Evolutionary conservation across 352 stramenopile species (phyloP), one percentile per base, ranked within the genome.

Genomic region (Phytophthora fragariaefolia): DNA sequence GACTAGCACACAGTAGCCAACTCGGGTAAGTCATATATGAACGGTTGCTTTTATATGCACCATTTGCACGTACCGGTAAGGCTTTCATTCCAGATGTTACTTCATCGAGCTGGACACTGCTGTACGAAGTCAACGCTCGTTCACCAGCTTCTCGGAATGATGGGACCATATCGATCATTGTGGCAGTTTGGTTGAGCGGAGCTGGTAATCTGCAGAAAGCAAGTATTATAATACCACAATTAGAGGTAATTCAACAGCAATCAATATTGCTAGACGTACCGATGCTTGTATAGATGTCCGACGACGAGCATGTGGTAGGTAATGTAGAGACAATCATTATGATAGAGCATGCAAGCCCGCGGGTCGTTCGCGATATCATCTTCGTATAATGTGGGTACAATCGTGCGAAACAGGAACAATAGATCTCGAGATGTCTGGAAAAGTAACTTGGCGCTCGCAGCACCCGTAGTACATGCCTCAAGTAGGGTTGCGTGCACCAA

Each of bases 311-410:
- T 93, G 69, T 96, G 85, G 17, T 91, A 77, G 9, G 84, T 79
- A 28, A 93, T 83, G 66, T 92, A 95, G 24, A 93, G 73, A 58
- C 85, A 93, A 67, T 95, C 87, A 22, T 95, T 95, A 77, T 95
- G 87, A 63, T 83, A 90, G 8, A 95, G 84, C 85, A 94, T 93
- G 55, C 81, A 86, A 1, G 74, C 73, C 17, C 76, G 80, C 3
- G 81, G 50, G 42, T 95, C 77, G 34, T 91, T 90, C 18, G 71
- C 59, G 53, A 95, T 91, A 13, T 83, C 79, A 23, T 79, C 74
- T 57, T 85, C 76, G 51, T 93, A 88, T 3, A 95, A 58, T 20
- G 81, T 92, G 13, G 83, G 73, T 6, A 94, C 74, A 20, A 93
- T 73, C 3, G 81, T 73, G 15, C 81, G 81, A 36, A 93, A 94